Evolutionary conservation across 2,329 filamentous ascomycete species (phyloP).

Genomic region (Colletotrichum falcatum): DNA sequence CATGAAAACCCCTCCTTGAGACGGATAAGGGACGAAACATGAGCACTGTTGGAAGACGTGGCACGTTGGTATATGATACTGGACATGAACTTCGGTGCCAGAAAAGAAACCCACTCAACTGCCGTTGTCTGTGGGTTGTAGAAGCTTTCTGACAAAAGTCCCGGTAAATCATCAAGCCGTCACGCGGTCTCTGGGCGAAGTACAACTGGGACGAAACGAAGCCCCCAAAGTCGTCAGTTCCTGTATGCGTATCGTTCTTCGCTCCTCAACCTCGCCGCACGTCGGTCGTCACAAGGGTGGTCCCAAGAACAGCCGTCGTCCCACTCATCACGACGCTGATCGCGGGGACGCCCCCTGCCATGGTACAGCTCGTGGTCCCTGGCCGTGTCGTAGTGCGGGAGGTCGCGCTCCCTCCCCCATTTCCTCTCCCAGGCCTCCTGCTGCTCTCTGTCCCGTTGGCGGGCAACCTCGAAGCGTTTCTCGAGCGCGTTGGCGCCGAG

Average conservation of each 20-base stretch:
- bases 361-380: slow-evolving; percentile 35
- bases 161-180: slow-evolving; percentile 11
- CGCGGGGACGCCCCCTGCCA: slow-evolving; percentile 43
- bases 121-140: background rate
- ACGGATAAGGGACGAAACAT: background rate
- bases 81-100: background rate
- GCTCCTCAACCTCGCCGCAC: slow-evolving; percentile 32
- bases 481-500: slow-evolving; percentile 65
- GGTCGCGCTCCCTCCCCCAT: slow-evolving; percentile 47
- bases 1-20: background rate
- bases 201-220: background rate
- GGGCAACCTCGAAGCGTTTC: slow-evolving; percentile 55
- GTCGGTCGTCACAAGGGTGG: slow-evolving; percentile 45
- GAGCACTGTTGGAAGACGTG: background rate
- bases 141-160: background rate
- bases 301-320: slow-evolving; percentile 41
- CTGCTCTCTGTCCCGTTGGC: slow-evolving; percentile 50
- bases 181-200: background rate
- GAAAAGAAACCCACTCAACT: background rate
- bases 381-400: slow-evolving; percentile 45
- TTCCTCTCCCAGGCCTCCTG: slow-evolving; percentile 50
- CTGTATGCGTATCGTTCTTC: slow-evolving; percentile 33
- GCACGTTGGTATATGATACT: background rate
- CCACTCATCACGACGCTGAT: slow-evolving; percentile 44
- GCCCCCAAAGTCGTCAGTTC: slow-evolving; percentile 1